Evolutionary conservation across 2,329 filamentous ascomycete species (phyloP).

Genomic region (Leptographium radiaticola): DNA sequence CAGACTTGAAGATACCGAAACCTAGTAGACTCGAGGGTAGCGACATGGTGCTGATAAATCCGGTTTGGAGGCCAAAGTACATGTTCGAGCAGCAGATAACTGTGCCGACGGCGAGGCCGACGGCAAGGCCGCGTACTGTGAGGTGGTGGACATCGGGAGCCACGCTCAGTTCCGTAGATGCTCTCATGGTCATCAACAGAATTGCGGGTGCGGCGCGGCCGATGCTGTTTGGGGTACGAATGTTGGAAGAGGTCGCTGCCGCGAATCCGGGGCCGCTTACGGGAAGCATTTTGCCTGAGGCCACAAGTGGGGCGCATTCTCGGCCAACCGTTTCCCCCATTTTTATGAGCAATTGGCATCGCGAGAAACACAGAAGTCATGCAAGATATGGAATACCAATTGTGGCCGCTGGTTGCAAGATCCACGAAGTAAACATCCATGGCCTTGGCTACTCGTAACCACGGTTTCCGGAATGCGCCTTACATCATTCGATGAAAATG

Average conservation of each 20-base stretch:
- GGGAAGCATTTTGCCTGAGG: background rate
- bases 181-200: slow-evolving; percentile 1
- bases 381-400: too few relatives aligned
- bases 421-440: too few relatives aligned
- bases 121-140: slow-evolving; percentile 66
- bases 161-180: background rate
- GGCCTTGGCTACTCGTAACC: too few relatives aligned
- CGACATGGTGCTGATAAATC: slow-evolving; percentile 64
- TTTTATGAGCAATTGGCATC: too few relatives aligned
- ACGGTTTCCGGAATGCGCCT: too few relatives aligned
- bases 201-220: background rate
- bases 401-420: too few relatives aligned
- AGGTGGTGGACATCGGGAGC: slow-evolving; percentile 48
- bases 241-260: background rate
- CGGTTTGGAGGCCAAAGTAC: slow-evolving; percentile 70
- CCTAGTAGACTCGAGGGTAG: slow-evolving; percentile 94
- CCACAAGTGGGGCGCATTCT: background rate
- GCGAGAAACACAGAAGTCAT: too few relatives aligned
- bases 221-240: background rate
- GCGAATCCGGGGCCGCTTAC: background rate
- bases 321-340: background rate
- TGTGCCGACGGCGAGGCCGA: slow-evolving; percentile 72
- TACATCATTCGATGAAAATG: background rate
- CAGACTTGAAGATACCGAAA: slow-evolving; percentile 79
- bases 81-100: slow-evolving; percentile 95